These are phyloP conservation scores for Anthostomella pinea DNA, from an alignment of 2,329 filamentous ascomycete species.

Conservation along the genomic window DNA sequence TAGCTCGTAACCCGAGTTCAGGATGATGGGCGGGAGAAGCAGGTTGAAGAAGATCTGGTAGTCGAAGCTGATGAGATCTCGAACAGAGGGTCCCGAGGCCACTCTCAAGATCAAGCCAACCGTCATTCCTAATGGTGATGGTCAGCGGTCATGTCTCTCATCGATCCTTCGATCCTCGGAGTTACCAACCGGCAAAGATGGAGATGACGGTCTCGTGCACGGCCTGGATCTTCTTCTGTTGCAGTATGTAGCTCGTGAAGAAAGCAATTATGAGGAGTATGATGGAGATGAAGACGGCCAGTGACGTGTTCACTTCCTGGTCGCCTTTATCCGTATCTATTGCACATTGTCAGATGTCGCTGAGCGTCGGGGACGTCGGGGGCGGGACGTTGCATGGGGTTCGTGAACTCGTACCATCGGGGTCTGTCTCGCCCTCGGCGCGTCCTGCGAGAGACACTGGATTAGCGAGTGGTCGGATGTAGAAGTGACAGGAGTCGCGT, in stretches of 20 bases:
- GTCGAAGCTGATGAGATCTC: constrained; percentile 91
- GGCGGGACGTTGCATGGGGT: constrained; percentile 10
- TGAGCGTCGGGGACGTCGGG: constrained; percentile 1
- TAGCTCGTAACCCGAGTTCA: constrained; percentile 94
- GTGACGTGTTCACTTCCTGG: constrained; percentile 93
- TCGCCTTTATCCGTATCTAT: constrained; percentile 75
- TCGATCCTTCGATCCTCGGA: constrained; percentile 4
- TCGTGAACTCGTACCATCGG: constrained; percentile 39
- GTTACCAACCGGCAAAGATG: constrained; percentile 78
- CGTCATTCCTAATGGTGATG: constrained; percentile 71
- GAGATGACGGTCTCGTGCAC: constrained; percentile 98
- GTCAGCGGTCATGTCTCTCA: constrained; percentile 12
- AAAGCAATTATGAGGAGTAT: constrained; percentile 90
- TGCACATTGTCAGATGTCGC: constrained; percentile 27
- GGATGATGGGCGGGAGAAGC: constrained; percentile 94
- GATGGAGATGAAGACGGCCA: constrained; percentile 96
- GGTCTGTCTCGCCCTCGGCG: constrained; percentile 45
- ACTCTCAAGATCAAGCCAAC: constrained; percentile 86
- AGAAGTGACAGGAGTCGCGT: constrained; percentile 8
- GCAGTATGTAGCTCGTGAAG: constrained; percentile 94
- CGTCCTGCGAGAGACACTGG: constrained; percentile 34
- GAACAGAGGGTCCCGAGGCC: constrained; percentile 76
- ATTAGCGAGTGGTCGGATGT: constrained; percentile 16
- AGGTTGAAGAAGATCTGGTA: constrained; percentile 99
- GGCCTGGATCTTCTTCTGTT: constrained; percentile 94